Conservation (phyloP, 2,329 filamentous ascomycete genomes). For the Tolypocladium tundrense region DNA sequence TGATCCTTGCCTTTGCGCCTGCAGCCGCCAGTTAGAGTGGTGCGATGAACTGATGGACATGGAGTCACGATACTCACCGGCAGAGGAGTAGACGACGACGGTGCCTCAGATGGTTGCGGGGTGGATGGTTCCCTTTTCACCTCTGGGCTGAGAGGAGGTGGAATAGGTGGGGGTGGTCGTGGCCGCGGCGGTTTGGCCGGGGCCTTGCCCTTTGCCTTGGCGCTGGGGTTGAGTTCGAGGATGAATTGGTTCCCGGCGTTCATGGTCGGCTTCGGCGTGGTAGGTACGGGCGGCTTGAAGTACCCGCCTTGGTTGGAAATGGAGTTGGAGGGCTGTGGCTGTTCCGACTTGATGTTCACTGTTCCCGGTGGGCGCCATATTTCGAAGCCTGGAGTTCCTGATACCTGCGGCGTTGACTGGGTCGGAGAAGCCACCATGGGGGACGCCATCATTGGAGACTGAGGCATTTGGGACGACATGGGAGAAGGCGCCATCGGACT, state of each 20-base stretch:
- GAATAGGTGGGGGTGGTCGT: constrained; percentile 11
- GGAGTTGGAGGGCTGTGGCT: constrained; percentile 10
- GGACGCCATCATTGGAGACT: constrained; percentile 12
- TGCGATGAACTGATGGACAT: background rate
- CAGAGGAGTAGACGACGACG: constrained; percentile 12
- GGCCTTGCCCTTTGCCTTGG: constrained; percentile 23
- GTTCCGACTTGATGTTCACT: constrained; percentile 13
- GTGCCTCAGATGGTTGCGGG: constrained; percentile 14
- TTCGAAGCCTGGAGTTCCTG: constrained; percentile 26
- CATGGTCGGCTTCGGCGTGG: constrained; percentile 27
- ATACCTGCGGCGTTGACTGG: constrained; percentile 9
- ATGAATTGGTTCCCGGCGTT: constrained; percentile 24
- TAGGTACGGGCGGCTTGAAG: constrained; percentile 27
- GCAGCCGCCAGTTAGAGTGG: background rate
- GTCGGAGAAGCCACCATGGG: constrained; percentile 10
- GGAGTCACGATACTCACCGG: constrained; percentile 12
- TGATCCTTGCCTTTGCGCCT: constrained; percentile 18
- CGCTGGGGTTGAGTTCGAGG: constrained; percentile 21
- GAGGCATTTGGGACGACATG: constrained; percentile 8
- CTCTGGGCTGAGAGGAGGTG: constrained; percentile 12
- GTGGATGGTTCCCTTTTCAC: constrained; percentile 21
- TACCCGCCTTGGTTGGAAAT: constrained; percentile 14
- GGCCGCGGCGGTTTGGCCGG: constrained; percentile 21
- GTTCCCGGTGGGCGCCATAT: constrained; percentile 26
- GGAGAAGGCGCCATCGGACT: constrained; percentile 13